Percentiles rank a stretch among this genome's conserved stretches.
Evolutionary conservation across 106 monocot genomes (phyloP).

Genomic region (Platanthera guangdongensis): DNA sequence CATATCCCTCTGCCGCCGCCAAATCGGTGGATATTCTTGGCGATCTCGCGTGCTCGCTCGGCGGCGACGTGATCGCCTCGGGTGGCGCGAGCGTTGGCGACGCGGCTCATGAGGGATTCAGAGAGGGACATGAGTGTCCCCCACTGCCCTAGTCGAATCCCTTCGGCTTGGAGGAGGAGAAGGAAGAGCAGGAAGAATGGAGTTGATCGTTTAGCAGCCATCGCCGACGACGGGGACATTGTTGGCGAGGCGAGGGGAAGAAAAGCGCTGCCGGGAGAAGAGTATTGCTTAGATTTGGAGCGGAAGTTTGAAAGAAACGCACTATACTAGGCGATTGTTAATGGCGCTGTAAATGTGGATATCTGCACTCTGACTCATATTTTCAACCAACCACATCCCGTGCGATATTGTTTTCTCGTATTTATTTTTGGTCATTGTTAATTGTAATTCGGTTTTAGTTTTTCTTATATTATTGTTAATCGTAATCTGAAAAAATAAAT

Average conservation of each 20-base stretch:
- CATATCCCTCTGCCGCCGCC: conserved; percentile 27
- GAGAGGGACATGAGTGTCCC: conserved; percentile 60
- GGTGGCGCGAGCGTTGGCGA: conserved; percentile 51
- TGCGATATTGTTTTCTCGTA: too few species aligned
- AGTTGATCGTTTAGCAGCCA: not conserved
- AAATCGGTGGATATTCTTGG: conserved; percentile 29
- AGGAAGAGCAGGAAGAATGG: conserved; percentile 30
- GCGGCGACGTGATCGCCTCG: conserved; percentile 56
- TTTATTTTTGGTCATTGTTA: too few species aligned
- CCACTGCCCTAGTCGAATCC: conserved; percentile 22
- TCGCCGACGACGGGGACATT: not conserved
- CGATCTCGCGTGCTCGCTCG: conserved; percentile 35
- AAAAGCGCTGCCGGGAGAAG: not conserved
- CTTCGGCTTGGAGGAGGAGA: conserved; percentile 9
- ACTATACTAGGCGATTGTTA: too few species aligned
- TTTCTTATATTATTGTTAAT: too few species aligned
- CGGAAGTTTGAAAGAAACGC: too few species aligned
- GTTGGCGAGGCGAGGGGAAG: not conserved
- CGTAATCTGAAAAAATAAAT: too few species aligned
- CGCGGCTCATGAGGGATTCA: conserved; percentile 67
- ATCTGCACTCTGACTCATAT: too few species aligned
- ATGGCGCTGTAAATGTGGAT: too few species aligned
- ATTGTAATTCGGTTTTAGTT: too few species aligned
- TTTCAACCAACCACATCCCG: too few species aligned
- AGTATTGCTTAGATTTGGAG: not conserved